Conservation (phyloP, 2,329 filamentous ascomycete genomes). For the Sclerotinia subarctica region DNA sequence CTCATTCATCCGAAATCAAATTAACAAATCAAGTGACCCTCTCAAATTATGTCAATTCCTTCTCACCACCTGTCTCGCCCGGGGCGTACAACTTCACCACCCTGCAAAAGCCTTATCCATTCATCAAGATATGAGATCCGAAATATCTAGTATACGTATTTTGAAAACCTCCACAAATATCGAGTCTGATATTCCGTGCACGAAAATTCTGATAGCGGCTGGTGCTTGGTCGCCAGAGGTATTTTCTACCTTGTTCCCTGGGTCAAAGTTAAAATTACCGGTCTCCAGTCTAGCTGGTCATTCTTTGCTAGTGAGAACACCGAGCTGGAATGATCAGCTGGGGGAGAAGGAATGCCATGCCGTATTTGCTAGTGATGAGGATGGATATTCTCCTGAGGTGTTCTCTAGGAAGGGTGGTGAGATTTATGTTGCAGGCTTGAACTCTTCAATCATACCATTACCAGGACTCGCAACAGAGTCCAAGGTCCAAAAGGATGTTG, state of each 20-base stretch:
- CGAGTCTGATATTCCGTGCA: conserved; percentile 57
- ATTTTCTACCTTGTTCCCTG: conserved; percentile 63
- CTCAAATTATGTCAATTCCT: conserved; percentile 63
- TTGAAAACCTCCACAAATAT: conserved; percentile 44
- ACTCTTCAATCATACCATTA: conserved; percentile 57
- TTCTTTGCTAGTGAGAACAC: conserved; percentile 64
- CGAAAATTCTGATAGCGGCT: conserved; percentile 62
- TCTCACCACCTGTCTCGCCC: conserved; percentile 51
- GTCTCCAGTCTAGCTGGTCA: conserved; percentile 66
- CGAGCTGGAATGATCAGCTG: conserved; percentile 47
- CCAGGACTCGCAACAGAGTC: conserved; percentile 54
- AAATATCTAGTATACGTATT: conserved; percentile 53
- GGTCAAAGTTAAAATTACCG: conserved; percentile 50
- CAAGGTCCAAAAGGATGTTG: conserved; percentile 45
- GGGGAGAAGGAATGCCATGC: conserved; percentile 58
- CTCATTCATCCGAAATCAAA: background rate
- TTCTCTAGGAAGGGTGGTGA: conserved; percentile 65
- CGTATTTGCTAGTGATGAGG: conserved; percentile 53
- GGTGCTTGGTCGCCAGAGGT: conserved; percentile 69
- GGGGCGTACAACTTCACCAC: conserved; percentile 64
- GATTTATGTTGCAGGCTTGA: conserved; percentile 72
- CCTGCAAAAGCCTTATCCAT: conserved; percentile 57
- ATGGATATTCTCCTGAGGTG: conserved; percentile 65
- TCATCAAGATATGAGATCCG: conserved; percentile 47
- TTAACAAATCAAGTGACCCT: conserved; percentile 54